Evolutionary conservation across 2,329 filamentous ascomycete species (phyloP).

Genomic region (Dothideomycetidae sp.): DNA sequence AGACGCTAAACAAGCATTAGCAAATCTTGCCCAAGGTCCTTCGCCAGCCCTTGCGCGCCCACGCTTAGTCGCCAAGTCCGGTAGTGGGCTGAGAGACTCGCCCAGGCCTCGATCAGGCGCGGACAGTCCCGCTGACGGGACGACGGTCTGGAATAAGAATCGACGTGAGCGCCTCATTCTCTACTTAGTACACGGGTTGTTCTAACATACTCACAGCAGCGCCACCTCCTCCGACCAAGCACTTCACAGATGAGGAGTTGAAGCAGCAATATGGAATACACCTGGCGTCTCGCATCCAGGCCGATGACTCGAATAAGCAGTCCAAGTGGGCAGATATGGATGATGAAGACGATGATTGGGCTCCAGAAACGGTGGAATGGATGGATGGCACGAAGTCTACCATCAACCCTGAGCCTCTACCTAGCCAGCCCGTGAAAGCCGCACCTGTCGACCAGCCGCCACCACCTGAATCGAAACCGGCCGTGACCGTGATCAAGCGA

Average conservation of each 20-base stretch:
- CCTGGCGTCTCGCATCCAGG: slow-evolving; percentile 62
- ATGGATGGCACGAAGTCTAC: slow-evolving; percentile 73
- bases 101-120: slow-evolving; percentile 16
- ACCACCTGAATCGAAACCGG: slow-evolving; percentile 18
- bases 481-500: slow-evolving; percentile 21
- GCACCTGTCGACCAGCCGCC: slow-evolving; percentile 13
- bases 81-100: slow-evolving; percentile 45
- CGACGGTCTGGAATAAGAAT: slow-evolving; percentile 80
- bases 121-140: slow-evolving; percentile 48
- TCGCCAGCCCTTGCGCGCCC: slow-evolving; percentile 46
- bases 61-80: slow-evolving; percentile 62
- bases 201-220: slow-evolving; percentile 32
- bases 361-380: slow-evolving; percentile 73
- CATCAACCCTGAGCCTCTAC: slow-evolving; percentile 8
- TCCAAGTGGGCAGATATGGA: slow-evolving; percentile 84
- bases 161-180: slow-evolving; percentile 45
- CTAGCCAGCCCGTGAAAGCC: slow-evolving; percentile 6
- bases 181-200: slow-evolving; percentile 8
- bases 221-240: slow-evolving; percentile 57
- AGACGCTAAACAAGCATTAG: too few relatives aligned
- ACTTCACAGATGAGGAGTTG: slow-evolving; percentile 74
- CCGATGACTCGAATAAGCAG: slow-evolving; percentile 49
- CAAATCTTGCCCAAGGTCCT: slow-evolving; percentile 35
- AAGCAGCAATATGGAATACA: slow-evolving; percentile 76
- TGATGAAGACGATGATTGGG: slow-evolving; percentile 79